Conservation (phyloP, 2,329 filamentous ascomycete species). For the Xylaria digitata region DNA sequence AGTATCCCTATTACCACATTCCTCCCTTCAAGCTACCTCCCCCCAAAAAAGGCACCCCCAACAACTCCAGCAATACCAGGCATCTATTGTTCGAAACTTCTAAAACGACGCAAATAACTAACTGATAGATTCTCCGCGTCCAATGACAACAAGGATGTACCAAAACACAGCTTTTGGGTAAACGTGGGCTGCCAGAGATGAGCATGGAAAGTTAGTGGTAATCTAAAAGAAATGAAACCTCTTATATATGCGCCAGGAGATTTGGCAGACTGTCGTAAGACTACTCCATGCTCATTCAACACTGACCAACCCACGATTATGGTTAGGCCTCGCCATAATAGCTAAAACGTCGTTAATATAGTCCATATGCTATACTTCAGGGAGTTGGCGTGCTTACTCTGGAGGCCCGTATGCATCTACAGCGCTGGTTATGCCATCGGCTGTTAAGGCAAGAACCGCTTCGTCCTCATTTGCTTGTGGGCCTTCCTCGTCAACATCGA, state of each 20-base stretch:
- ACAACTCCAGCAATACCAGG: constrained; percentile 23
- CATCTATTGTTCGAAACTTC: constrained; percentile 22
- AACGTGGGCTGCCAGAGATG: constrained; percentile 31
- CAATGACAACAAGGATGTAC: constrained; percentile 14
- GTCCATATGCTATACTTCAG: not conserved
- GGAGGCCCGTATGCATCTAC: constrained; percentile 45
- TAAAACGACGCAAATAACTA: constrained; percentile 2
- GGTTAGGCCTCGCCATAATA: constrained; percentile 49
- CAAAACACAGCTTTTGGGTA: constrained; percentile 23
- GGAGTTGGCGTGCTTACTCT: constrained; percentile 42
- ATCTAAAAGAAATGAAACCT: constrained; percentile 8
- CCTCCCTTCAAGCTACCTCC: not conserved
- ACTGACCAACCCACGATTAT: constrained; percentile 30
- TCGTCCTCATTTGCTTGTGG: constrained; percentile 43
- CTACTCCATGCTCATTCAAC: constrained; percentile 12
- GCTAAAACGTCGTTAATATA: constrained; percentile 37
- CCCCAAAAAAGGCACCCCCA: not conserved
- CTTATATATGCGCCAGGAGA: constrained; percentile 9
- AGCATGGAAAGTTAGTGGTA: constrained; percentile 14
- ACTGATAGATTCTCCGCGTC: constrained; percentile 13
- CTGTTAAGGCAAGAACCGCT: constrained; percentile 47
- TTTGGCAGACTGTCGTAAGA: constrained; percentile 4
- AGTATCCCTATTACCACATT: constrained; percentile 8
- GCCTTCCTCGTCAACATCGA: constrained; percentile 44
- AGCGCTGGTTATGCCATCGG: constrained; percentile 43